These are phyloP conservation scores for Termitomyces eurrhizus DNA, from an alignment of 768 basidiomycete species.

Conservation along the genomic window DNA sequence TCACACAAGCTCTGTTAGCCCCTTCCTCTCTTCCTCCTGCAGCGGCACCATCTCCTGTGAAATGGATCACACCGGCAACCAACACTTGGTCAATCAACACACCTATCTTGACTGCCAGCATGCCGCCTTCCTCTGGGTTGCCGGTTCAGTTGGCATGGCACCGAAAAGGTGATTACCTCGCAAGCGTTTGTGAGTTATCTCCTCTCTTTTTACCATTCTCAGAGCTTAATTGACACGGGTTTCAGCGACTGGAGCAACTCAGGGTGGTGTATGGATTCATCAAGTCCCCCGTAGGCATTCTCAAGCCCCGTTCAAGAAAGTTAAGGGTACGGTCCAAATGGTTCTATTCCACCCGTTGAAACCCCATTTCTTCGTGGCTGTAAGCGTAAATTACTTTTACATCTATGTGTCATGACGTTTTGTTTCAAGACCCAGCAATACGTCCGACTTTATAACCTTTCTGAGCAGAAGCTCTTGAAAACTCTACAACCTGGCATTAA, in stretches of 20 bases:
- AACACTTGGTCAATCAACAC: conserved; percentile 45
- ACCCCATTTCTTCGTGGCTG: conserved; percentile 97
- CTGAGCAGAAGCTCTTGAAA: conserved; percentile 89
- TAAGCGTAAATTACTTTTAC: conserved; percentile 36
- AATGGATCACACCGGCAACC: conserved; percentile 58
- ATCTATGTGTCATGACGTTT: conserved; percentile 12
- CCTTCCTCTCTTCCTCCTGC: conserved; percentile 61
- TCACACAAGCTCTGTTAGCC: conserved; percentile 58
- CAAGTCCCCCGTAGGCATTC: conserved; percentile 92
- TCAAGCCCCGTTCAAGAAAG: conserved; percentile 96
- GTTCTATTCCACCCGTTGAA: conserved; percentile 94
- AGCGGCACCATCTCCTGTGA: conserved; percentile 57
- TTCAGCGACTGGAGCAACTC: conserved; percentile 60
- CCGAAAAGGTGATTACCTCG: conserved; percentile 90
- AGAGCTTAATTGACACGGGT: conserved; percentile 10
- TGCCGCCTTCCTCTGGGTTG: conserved; percentile 64
- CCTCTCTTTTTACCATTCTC: conserved; percentile 5
- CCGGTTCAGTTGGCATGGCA: conserved; percentile 90
- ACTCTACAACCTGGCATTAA: conserved; percentile 92
- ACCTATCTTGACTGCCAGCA: conserved; percentile 54
- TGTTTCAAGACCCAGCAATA: conserved; percentile 85
- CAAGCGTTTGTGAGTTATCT: conserved; percentile 80
- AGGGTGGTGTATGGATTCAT: conserved; percentile 92
- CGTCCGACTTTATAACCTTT: conserved; percentile 91
- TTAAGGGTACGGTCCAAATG: conserved; percentile 85